Evolutionary conservation across 495 filamentous ascomycete species (phyloP).

Genomic region (Cudoniella acicularis): DNA sequence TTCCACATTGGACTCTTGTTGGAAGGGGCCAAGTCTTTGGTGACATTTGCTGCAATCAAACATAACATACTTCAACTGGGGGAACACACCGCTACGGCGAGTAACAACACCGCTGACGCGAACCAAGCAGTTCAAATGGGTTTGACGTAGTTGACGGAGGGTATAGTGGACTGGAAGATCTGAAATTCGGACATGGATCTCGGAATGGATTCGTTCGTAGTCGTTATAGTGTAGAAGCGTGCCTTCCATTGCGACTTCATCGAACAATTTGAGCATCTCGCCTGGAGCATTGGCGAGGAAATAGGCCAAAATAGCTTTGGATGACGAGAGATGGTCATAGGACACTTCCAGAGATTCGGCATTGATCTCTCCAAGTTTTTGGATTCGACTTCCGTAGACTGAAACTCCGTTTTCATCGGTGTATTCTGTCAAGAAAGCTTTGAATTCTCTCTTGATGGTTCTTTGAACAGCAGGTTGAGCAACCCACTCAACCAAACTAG

Average conservation of each 20-base stretch:
- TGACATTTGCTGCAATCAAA: conserved; percentile 95
- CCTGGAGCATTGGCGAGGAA: conserved; percentile 95
- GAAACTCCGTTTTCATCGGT: conserved; percentile 82
- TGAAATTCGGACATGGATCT: conserved; percentile 96
- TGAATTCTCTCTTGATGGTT: conserved; percentile 94
- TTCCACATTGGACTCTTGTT: conserved; percentile 93
- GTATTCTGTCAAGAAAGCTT: conserved; percentile 94
- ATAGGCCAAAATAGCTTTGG: conserved; percentile 95
- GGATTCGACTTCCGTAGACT: conserved; percentile 89
- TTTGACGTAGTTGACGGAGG: conserved; percentile 93
- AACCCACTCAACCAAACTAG: conserved; percentile 92
- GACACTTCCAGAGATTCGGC: conserved; percentile 95
- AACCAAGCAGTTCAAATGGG: conserved; percentile 94
- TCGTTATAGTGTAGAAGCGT: conserved; percentile 94
- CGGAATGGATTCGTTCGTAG: conserved; percentile 94
- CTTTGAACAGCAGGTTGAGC: conserved; percentile 84
- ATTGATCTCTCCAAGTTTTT: conserved; percentile 92
- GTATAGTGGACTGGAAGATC: conserved; percentile 94
- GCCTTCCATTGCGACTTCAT: conserved; percentile 94
- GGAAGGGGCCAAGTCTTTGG: conserved; percentile 88
- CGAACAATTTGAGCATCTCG: conserved; percentile 92
- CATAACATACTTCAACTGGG: conserved; percentile 96
- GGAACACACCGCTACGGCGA: conserved; percentile 94
- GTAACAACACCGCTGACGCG: conserved; percentile 95
- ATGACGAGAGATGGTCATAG: conserved; percentile 82